Conservation (phyloP, 208 protist genomes). For the Leptomonas pyrrhocoris region DNA sequence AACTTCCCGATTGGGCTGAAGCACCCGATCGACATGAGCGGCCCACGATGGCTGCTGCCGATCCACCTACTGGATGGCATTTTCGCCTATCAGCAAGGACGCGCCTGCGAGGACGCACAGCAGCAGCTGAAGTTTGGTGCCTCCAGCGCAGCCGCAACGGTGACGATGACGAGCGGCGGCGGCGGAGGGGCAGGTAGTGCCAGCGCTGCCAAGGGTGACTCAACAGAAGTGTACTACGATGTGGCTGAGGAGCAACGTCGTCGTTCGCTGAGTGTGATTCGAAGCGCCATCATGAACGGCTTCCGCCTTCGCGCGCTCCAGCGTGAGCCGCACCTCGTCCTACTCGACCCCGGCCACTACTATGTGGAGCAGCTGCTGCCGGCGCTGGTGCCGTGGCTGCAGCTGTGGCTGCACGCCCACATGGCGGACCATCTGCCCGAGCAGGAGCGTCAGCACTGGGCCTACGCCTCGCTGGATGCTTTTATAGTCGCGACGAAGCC, state of each 20-base stretch:
- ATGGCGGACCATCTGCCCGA: conserved; percentile 31
- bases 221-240: not conserved
- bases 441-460: conserved; percentile 21
- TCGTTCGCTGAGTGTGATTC: conserved; percentile 29
- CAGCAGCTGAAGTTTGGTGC: conserved; percentile 31
- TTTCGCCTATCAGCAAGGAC: conserved; percentile 71
- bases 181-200: not conserved
- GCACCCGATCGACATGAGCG: conserved; percentile 90
- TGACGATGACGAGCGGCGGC: not conserved
- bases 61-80: conserved; percentile 94
- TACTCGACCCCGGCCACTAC: conserved; percentile 84
- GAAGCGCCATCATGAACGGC: conserved; percentile 63
- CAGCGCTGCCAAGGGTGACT: too few species aligned
- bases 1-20: conserved; percentile 96
- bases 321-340: conserved; percentile 89
- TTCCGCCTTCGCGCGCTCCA: conserved; percentile 76
- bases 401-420: conserved; percentile 86
- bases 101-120: conserved; percentile 40
- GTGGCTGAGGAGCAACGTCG: conserved; percentile 13
- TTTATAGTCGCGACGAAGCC: conserved; percentile 34
- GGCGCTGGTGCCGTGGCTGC: conserved; percentile 83
- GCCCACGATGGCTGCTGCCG: conserved; percentile 91
- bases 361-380: conserved; percentile 88
- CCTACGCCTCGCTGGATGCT: conserved; percentile 6
- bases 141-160: not conserved